Evolutionary conservation across 441 rosid species (phyloP).

Genomic region (Bocquillonia castaneifolia): DNA sequence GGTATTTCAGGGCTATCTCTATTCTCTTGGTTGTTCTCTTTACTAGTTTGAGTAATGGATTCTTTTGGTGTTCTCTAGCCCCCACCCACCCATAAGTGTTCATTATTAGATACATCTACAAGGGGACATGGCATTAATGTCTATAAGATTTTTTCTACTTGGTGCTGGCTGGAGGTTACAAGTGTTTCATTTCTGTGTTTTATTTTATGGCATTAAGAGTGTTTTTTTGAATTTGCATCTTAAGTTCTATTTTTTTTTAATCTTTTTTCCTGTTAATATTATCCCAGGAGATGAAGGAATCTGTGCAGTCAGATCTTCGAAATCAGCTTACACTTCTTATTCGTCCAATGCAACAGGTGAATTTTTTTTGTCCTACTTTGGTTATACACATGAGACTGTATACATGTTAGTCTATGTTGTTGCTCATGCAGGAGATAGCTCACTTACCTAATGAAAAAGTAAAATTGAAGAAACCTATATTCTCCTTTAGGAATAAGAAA

Average conservation of each 20-base stretch:
- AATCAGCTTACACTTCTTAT: constrained; percentile 82
- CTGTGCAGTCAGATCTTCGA: constrained; percentile 65
- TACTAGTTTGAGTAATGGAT: too few species aligned
- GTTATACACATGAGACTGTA: too few species aligned
- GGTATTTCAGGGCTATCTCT: too few species aligned
- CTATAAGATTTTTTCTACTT: background rate
- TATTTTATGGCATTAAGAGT: background rate
- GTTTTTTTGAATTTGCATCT: background rate
- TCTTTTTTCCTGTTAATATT: background rate
- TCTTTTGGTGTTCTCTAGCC: too few species aligned
- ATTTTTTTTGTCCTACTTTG: background rate
- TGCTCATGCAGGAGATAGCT: background rate
- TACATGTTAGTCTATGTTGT: background rate
- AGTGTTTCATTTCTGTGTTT: background rate
- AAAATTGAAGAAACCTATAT: background rate
- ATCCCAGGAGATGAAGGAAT: constrained; percentile 68
- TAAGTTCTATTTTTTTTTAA: background rate
- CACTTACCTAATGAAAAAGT: background rate
- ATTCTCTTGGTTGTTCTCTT: too few species aligned
- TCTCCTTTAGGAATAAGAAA: background rate
- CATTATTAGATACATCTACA: too few species aligned
- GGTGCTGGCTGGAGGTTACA: background rate
- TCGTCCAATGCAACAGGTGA: constrained; percentile 94
- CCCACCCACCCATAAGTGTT: too few species aligned
- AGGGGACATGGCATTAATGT: too few species aligned